These are phyloP conservation scores for Colletotrichum plurivorum DNA, from an alignment of 2,329 filamentous ascomycete genomes.

Conservation along the genomic window DNA sequence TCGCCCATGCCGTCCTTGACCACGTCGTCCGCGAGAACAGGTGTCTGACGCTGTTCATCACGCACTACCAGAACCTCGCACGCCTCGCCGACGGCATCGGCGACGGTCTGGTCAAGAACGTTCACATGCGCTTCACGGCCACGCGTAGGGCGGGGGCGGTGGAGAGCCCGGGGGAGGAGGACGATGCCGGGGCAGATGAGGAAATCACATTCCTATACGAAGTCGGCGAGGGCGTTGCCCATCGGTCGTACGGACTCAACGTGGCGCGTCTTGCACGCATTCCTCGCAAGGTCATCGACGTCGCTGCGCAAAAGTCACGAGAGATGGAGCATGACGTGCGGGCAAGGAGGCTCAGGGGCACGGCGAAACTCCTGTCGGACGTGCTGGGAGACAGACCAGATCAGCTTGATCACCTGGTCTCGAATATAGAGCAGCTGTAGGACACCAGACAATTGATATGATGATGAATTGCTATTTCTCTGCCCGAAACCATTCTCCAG, in stretches of 20 bases:
- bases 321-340: slow-evolving; percentile 84
- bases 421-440: slow-evolving; percentile 73
- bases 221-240: slow-evolving; percentile 89
- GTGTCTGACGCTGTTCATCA: slow-evolving; percentile 94
- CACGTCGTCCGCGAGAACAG: slow-evolving; percentile 82
- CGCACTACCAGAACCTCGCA: slow-evolving; percentile 92
- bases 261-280: slow-evolving; percentile 90
- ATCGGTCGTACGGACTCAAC: slow-evolving; percentile 94
- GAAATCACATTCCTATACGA: slow-evolving; percentile 97
- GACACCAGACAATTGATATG: slow-evolving; percentile 5
- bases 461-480: slow-evolving; percentile 26
- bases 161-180: slow-evolving; percentile 39
- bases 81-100: slow-evolving; percentile 77
- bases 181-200: slow-evolving; percentile 66
- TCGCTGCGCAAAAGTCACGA: slow-evolving; percentile 83
- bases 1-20: slow-evolving; percentile 91
- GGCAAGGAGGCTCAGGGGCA: slow-evolving; percentile 70
- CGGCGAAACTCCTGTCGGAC: slow-evolving; percentile 57
- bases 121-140: slow-evolving; percentile 90
- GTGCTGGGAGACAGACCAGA: slow-evolving; percentile 55
- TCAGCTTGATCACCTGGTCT: slow-evolving; percentile 66
- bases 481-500: slow-evolving; percentile 11
- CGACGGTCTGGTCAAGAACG: slow-evolving; percentile 78
- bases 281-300: slow-evolving; percentile 81
- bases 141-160: slow-evolving; percentile 43